Conservation (phyloP, 257 asterid species). For the Nicotiana tabacum region DNA sequence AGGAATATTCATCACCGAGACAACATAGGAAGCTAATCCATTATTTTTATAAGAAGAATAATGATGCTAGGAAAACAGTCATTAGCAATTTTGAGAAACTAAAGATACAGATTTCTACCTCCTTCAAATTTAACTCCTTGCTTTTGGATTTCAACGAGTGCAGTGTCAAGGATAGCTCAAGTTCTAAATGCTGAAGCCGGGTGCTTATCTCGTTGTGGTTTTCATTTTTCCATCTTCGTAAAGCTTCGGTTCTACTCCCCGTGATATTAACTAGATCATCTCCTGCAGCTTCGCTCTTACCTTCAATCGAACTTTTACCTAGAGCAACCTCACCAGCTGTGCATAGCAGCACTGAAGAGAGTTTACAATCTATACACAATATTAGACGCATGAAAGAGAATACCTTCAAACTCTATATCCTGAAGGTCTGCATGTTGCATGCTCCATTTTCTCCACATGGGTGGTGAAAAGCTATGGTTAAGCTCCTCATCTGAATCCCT, state of each 20-base stretch:
- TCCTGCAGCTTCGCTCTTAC: constrained; percentile 21
- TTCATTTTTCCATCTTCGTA: constrained; percentile 22
- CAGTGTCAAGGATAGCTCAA: constrained; percentile 63
- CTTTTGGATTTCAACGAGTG: constrained; percentile 43
- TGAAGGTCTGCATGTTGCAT: constrained; percentile 45
- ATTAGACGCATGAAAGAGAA: not conserved
- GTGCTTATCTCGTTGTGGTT: constrained; percentile 35
- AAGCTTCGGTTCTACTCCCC: constrained; percentile 29
- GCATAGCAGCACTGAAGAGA: constrained; percentile 10
- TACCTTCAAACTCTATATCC: constrained; percentile 58
- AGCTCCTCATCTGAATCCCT: constrained; percentile 21
- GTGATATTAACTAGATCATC: constrained; percentile 27
- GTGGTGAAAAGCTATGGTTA: constrained; percentile 40
- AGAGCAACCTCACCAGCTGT: constrained; percentile 83
- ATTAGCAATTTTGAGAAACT: not conserved
- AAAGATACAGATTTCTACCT: constrained; percentile 33
- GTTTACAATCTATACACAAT: not conserved
- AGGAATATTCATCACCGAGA: not conserved
- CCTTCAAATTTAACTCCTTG: constrained; percentile 28
- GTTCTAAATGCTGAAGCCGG: constrained; percentile 51
- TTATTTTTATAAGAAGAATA: not conserved
- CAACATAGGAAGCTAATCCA: not conserved
- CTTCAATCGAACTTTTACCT: constrained; percentile 20
- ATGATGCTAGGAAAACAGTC: not conserved
- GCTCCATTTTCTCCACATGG: constrained; percentile 74